Evolutionary conservation across 2,329 filamentous ascomycete species (phyloP).

Genomic region (Colletotrichum acutatum): DNA sequence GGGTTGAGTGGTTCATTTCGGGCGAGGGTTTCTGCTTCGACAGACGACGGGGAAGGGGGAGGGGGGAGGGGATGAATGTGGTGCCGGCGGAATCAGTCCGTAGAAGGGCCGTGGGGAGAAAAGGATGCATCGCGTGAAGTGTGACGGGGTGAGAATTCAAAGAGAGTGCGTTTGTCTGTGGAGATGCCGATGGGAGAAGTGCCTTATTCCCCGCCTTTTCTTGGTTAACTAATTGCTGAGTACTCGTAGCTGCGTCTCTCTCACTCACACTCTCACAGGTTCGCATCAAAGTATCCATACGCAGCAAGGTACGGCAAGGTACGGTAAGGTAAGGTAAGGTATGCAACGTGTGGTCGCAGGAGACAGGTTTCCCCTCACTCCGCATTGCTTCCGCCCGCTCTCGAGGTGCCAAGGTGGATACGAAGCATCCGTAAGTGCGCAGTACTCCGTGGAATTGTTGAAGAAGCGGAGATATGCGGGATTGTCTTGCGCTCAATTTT

Average conservation of each 20-base stretch:
- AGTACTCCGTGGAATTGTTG: background rate
- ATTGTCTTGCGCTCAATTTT: background rate
- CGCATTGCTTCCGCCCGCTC: background rate
- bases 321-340: background rate
- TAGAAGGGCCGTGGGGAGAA: slow-evolving; percentile 19
- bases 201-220: slow-evolving; percentile 15
- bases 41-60: background rate
- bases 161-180: background rate
- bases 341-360: background rate
- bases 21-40: background rate
- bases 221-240: background rate
- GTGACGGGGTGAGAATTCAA: background rate
- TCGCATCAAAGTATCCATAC: too few species aligned
- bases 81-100: slow-evolving; percentile 9
- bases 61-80: background rate
- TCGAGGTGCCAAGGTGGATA: background rate
- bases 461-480: slow-evolving; percentile 2
- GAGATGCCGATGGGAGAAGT: slow-evolving; percentile 11
- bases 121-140: background rate
- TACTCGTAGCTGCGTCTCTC: background rate
- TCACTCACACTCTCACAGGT: too few species aligned
- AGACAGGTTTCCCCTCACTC: background rate
- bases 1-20: background rate
- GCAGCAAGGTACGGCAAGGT: background rate
- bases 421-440: background rate